A percentile compares a stretch with the other conserved stretches of the same genome.
phyloP scores from a whole-genome alignment of 2,329 filamentous ascomycete species.

The Colletotrichum sp. region DNA sequence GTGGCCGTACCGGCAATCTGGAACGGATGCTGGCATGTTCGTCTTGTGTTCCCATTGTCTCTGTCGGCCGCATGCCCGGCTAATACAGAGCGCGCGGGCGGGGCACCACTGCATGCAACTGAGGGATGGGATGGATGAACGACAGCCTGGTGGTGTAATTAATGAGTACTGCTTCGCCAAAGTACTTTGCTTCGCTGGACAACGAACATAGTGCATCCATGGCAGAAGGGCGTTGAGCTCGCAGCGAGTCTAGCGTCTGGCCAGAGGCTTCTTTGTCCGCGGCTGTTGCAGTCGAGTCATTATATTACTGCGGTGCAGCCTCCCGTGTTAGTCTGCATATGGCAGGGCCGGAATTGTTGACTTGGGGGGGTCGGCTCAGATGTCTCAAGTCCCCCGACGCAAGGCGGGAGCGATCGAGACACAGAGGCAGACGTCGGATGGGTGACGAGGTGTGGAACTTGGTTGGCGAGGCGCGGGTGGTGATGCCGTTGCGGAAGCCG shows the following conservation, averaged over 20 bases:
- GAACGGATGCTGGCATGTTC: slow-evolving; percentile 11
- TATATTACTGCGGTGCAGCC: background rate
- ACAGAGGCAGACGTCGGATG: background rate
- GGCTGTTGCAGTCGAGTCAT: background rate
- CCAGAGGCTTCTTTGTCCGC: background rate
- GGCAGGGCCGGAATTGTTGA: background rate
- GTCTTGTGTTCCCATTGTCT: slow-evolving; percentile 7
- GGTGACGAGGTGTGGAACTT: background rate
- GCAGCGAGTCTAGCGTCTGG: background rate
- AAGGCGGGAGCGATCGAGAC: background rate
- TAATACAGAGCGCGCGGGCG: background rate
- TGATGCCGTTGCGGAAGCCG: background rate
- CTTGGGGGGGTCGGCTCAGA: background rate
- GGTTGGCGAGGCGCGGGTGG: background rate
- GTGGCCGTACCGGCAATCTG: slow-evolving; percentile 15
- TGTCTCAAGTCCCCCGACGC: background rate
- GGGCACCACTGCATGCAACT: background rate
- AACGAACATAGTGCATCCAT: background rate
- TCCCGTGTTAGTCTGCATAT: background rate
- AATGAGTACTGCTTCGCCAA: background rate
- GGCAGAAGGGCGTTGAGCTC: background rate
- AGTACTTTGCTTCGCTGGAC: background rate
- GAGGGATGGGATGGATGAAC: background rate
- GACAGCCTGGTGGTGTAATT: background rate
- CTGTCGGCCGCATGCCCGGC: background rate